Evolutionary conservation across 495 filamentous ascomycete genomes (phyloP), one percentile per base, ranked within the genome.

Genomic region (Beverwykella pulmonaria): DNA sequence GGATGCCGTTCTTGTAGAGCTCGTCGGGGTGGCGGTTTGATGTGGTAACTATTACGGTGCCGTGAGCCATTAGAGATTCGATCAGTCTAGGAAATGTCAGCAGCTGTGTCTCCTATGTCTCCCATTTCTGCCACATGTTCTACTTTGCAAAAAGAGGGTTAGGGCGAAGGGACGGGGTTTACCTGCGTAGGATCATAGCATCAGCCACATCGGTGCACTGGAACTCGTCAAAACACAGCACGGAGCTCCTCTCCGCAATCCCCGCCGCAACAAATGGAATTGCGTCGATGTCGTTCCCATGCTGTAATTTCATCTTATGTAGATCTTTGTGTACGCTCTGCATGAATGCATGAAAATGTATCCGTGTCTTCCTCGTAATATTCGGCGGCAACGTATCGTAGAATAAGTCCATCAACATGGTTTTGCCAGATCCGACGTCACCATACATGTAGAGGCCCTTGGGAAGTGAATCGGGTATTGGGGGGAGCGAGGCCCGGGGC

Each of bases 271-370:
- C 89, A 75, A 96, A 93, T 12, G 92, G 92, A 47, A 98, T 82
- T 39, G 87, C 92, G 77, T 98, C 94, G 41, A 97, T 83, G 75
- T 98, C 92, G 72, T 88, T 91, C 6, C 94, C 95, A 75, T 95
- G 84, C 70, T 86, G 76, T 82, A 93, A 89, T 82, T 96, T 97
- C 74, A 96, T 88, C 69, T 85, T 83, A 78, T 98, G 94, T 73
- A 97, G 80, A 36, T 93, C 84, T 75, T 89, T 91, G 83, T 98
- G 94, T 63, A 98, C 91, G 78, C 96, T 91, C 78, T 98, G 94
- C 93, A 98, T 98, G 82, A 98, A 98, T 76, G 95, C 96, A 80
- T 98, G 92, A 79, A 98, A 98, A 80, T 98, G 94, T 69, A 98
- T 96, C 17, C 94, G 84, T n/a, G 89, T 95, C 81, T 96, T 97